Percentiles rank a stretch among this genome's conserved stretches.
These are phyloP conservation scores for Stemphylium beticola DNA, from an alignment of 2,329 filamentous ascomycete genomes.

Conservation along the genomic window DNA sequence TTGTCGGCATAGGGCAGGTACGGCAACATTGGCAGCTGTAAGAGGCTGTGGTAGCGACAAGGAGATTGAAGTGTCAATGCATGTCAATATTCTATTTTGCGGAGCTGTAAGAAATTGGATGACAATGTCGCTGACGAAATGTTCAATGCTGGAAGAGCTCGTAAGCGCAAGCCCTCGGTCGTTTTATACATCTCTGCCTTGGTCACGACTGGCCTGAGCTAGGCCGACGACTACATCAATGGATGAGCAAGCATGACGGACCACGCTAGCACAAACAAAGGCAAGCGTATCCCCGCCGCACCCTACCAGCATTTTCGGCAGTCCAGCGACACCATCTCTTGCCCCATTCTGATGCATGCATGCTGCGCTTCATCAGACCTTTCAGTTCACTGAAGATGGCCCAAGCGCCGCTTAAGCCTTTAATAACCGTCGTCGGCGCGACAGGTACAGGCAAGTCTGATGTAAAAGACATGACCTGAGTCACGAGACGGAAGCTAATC, in stretches of 20 bases:
- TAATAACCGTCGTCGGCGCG: slow-evolving; percentile 84
- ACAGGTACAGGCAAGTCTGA: slow-evolving; percentile 95
- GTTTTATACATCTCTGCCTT: too few relatives aligned
- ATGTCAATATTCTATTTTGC: too few relatives aligned
- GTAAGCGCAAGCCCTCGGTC: too few relatives aligned
- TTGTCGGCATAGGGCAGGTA: too few relatives aligned
- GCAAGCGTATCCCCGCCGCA: slow-evolving; percentile 1
- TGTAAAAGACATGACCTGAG: slow-evolving; percentile 56
- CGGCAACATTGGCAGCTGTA: too few relatives aligned
- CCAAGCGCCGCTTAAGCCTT: slow-evolving; percentile 53
- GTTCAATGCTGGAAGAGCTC: too few relatives aligned
- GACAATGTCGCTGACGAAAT: not conserved
- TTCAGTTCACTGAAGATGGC: slow-evolving; percentile 33
- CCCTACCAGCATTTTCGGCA: slow-evolving; percentile 14
- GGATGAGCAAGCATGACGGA: not conserved
- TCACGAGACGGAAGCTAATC: slow-evolving; percentile 41
- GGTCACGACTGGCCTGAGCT: too few relatives aligned
- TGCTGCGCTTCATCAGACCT: slow-evolving; percentile 31
- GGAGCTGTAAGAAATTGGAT: not conserved
- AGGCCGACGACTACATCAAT: too few relatives aligned
- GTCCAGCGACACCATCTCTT: not conserved
- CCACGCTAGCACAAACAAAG: not conserved
- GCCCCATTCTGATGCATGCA: slow-evolving; percentile 16
- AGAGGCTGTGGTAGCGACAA: too few relatives aligned
- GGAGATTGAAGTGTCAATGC: too few relatives aligned